Base-by-base conservation (phyloP, 2,329 filamentous ascomycete species). In the Pseudocercospora vitis region DNA sequence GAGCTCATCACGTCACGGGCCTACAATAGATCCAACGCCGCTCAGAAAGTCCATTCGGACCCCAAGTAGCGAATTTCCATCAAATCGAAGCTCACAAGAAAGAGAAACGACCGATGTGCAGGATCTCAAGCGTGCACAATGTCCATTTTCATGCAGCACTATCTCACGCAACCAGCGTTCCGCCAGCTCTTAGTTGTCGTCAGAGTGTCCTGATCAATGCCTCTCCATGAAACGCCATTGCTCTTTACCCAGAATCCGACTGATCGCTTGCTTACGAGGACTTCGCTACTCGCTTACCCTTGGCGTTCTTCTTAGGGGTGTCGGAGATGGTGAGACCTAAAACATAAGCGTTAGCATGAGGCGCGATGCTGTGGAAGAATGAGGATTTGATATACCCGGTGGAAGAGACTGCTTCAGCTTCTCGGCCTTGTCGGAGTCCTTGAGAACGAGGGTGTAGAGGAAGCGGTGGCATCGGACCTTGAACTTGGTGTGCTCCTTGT, bases 361-460 rank as follows among this genome's bases (percentile, higher is more conserved):
- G 16, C 23, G 11, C 11, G 29, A 33, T 26, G 5, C 1, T 9
- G 8, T 7, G n/a, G 6, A 9, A 14, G 8, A 16, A 1, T 18
- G n/a, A 18, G 42, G 24, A 14, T 31, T 12, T 29, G 1, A 3
- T 8, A 16, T 91, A 99, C 94, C 89, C 71, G 94, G 95, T 72
- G 94, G 95, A 65, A 99, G 84, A 76, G 86, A 91, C 85, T 97
- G 92, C 91, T 96, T 97, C 69, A 99, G 87, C 89, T 99, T 99
- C 83, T 97, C 94, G 78, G 92, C 95, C 89, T 97, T 97, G 76
- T 96, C 94, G 73, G 85, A 84, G 81, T 99, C 94, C 86, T 96
- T 96, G 72, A 99, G 87, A 76, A 95, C 89, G 70, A 99, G 87
- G 69, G 94, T 96, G 88, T 99, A 99, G 69, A 99, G 83, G 83